Evolutionary conservation across 768 basidiomycete genomes (phyloP), one percentile per base, ranked within the genome.

Genomic region (Guyanaporus albipodus): DNA sequence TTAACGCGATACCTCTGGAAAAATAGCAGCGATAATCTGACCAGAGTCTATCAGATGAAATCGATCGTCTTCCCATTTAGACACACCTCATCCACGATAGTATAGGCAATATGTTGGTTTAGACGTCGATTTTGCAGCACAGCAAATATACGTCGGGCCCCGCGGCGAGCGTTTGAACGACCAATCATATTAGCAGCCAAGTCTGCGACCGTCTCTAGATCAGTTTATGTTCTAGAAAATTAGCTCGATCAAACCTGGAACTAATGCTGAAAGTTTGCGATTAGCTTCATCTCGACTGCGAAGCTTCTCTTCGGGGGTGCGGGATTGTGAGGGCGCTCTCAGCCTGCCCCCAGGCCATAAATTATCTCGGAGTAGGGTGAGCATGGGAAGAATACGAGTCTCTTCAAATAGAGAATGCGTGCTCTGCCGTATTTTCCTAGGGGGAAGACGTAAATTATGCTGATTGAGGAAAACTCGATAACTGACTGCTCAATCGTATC

Each of bases 131-230:
- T 96, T 67, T 99, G 96, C 34, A 98, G 63, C 2, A 95, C 91
- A 5, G 92, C 85, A 63, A 98, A 97, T 50, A 96, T 88, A 39
- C 92, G 77, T 32, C 92, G 77, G 8, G 95, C 93, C 14, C 94
- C 96, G 34, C 93, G 78, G 11, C 93, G 81, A 15, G 95, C 93
- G 61, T 99, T 98, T 4, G 89, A 85, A 24, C 93, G 79, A n/a
- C 96, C 96, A 55, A 97, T 97, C 87, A 97, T 92, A 58, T 96
- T 97, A 7, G 95, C 91, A 26, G 91, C 93, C 42, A 97, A 69
- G 60, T 98, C 95, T 96, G 55, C 8, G 38, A 28, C 14, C 19
- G 44, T 19, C 40, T 35, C 40, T 50, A 19, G 18, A 32, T 31
- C 11, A 49, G 40, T 44, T 15, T 31, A 31, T 11, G 11, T 28